Evolutionary conservation across 2,329 filamentous ascomycete species (phyloP), one percentile per base, ranked within the genome.

Genomic region (Botrytis byssoidea): DNA sequence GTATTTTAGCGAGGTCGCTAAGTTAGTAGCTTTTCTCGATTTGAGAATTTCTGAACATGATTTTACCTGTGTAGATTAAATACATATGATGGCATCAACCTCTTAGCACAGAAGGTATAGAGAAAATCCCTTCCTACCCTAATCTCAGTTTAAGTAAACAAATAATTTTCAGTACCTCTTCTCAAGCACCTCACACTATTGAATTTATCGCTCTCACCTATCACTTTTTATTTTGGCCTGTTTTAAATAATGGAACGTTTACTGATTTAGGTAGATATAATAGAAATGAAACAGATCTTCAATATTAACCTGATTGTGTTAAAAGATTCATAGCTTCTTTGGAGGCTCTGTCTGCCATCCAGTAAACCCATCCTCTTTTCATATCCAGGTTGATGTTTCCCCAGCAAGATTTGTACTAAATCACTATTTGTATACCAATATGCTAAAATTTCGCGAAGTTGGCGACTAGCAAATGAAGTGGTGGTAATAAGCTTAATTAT

Each of bases 121-220:
- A n/a, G 12, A 0, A n/a, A 14, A 10, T 51, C 4, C 25, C 22
- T 51, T n/a, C 10, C 5, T 7, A 16, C 5, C 10, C 2, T 7
- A 7, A 0, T 18, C 16, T 44, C 42, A 1, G 20, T 22, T 9
- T 7, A 46, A 51, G 4, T 22, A n/a, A 14, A 25, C 10, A 51
- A 3, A n/a, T 7, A 14, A 5, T 25, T 51, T 6, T 4, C 22
- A 1, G 46, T 12, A 12, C 25, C 10, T 25, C 4, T 25, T 51
- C 46, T 6, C 2, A 51, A 25, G 4, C 46, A 51, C 22, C 46
- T 51, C 22, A 25, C 10, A n/a, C 25, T 14, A 4, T 46, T 46
- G 8, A 7, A 46, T 46, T 4, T 46, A 22, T 46, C 20, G 44
- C 44, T 46, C 18, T 46, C 7, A 46, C 0, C 20, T 9, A 51